phyloP scores from a whole-genome alignment of 208 protist genomes.

The Acanthamoeba sp. region DNA sequence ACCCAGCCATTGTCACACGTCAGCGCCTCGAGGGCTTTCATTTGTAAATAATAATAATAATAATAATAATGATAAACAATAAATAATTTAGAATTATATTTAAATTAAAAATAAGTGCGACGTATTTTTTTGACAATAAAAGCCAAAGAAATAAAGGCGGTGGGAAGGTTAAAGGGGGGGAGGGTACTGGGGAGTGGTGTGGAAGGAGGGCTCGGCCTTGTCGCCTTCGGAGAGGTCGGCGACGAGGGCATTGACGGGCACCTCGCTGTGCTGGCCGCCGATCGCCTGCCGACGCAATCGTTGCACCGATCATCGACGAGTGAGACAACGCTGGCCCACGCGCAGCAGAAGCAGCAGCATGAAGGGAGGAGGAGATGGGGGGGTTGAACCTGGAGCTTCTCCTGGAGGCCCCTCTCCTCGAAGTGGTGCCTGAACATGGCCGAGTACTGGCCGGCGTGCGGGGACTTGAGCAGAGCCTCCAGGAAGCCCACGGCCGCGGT shows the following conservation, averaged over 20 bases:
- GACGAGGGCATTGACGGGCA: not conserved
- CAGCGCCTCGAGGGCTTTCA: not conserved
- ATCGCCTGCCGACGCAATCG: not conserved
- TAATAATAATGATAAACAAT: no score
- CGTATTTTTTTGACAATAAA: no score
- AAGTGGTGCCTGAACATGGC: constrained; percentile 66
- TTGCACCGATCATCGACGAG: no score
- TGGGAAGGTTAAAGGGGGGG: no score
- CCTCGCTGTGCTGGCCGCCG: constrained; percentile 2
- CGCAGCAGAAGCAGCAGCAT: not conserved
- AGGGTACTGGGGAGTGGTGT: constrained; percentile 48
- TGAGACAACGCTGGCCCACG: no score
- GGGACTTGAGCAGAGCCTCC: constrained; percentile 35
- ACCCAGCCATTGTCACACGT: not conserved
- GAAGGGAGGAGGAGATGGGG: not conserved
- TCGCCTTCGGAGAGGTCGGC: constrained; percentile 43
- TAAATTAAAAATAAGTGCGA: not conserved
- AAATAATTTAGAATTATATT: no score
- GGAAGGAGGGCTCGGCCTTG: constrained; percentile 48
- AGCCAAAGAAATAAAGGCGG: no score
- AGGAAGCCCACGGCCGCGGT: not conserved
- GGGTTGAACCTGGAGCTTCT: constrained; percentile 31
- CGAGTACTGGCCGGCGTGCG: not conserved
- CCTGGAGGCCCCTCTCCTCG: not conserved
- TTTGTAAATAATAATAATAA: no score